Base-by-base conservation (phyloP, 2,329 filamentous ascomycete genomes). In the Cordyceps cicadae region DNA sequence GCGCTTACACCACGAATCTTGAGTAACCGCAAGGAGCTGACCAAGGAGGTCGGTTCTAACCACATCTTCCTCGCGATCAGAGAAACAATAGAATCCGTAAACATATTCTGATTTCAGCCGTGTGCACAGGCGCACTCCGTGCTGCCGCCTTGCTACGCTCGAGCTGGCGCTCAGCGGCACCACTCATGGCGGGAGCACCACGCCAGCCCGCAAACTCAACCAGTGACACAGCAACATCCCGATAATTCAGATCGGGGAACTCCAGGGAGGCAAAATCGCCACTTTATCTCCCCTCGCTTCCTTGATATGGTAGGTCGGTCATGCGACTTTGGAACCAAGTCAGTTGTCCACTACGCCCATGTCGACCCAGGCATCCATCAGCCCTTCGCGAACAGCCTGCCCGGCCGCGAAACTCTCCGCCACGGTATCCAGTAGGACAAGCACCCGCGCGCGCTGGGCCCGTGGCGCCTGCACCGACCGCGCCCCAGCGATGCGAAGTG, bases 401-500 rank as follows among this genome's bases (percentile, higher is more conserved):
- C 70, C 71, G 15, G 68, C 69, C 1, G 68, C 66, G 62, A 72
- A 72, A 0, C 63, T 64, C 12, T 9, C 41, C 9, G 67, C 64
- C 19, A 70, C 61, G 0, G 51, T 63, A 0, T 48, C 54, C 3
- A 74, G 34, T 11, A 69, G 56, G 4, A 41, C 53, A 3, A 64
- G 17, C 3, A 72, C 65, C 14, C 56, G 59, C 0, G 64, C 59
- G 3, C 66, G 65, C 43, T 72, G 71, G 62, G 62, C 66, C 19
- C 15, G 12, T 0, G 17, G 5, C 3, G 64, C 51, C 24, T 64
- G 59, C 1, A 69, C 26, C 37, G 53, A 69, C 0, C 72, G 67
- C 0, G 72, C 68, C 6, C 73, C 73, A 0, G 71, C 72, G 8
- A 75, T 68, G 11, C 72, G 64, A 0, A 75, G 51, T 0, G 73